Base-by-base conservation (phyloP, 1,139 yeast genomes). In the Candida neerlandica region DNA sequence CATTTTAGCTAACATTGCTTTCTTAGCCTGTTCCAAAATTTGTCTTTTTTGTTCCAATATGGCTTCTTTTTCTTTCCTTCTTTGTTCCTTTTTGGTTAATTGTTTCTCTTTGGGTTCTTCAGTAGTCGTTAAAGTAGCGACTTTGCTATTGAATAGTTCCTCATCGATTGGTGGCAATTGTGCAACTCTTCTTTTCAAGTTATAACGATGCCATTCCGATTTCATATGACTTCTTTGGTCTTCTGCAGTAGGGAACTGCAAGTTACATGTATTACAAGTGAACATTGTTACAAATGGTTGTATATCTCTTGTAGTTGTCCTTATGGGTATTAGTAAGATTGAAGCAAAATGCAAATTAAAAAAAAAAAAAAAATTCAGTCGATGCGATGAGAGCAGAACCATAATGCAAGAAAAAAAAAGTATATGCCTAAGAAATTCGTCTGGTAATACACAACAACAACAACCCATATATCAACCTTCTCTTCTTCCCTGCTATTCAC, bases 181-280 rank as follows among this genome's bases (percentile, higher is more conserved):
- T 2, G 86, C 84, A 19, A 81, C 86, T 61, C 85, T 71, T 69
- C 86, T 73, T 55, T 82, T 82, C 58, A 82, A 70, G 58, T 82
- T 82, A 61, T 82, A 82, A 56, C 86, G 70, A 67, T 87, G 95
- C 95, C 95, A 87, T 53, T 86, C 95, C 2, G 88, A 75, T 62
- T 78, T 71, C 84, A 84, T 78, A 61, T 77, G 81, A 39, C 61
- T 59, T 41, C 80, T 63, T 58, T 77, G 81, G 56, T 69, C 71
- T 48, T 64, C 71, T 3, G 79, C 70, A 33, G 68, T 62, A 38
- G 70, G 66, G 54, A 76, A 76, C 51, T 66, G 70, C 53, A 76
- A 69, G 49, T 64, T 67, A 61, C 81, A 76, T 5, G 80, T 73
- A 52, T 75, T 75, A 61, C 81, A 76, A 42, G 81, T 75, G 57